These are phyloP conservation scores for Dothiorella sarmentorum DNA, from an alignment of 2,329 filamentous ascomycete genomes.

Conservation along the genomic window DNA sequence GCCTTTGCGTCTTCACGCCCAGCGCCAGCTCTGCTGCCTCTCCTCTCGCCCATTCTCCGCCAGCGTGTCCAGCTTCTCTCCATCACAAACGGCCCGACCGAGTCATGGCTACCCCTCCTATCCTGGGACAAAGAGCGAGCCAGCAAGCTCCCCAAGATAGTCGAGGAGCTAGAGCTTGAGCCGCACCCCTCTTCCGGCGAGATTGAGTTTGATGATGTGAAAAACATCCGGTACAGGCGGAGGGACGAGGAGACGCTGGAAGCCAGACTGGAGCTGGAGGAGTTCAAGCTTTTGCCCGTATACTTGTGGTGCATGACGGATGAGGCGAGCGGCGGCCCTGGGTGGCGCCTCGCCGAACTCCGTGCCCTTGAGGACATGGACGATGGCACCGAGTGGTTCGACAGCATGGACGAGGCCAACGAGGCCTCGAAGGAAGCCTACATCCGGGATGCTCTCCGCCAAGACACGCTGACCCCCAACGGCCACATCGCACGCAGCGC, in stretches of 20 bases:
- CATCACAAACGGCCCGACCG: conserved; percentile 42
- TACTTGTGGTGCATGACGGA: conserved; percentile 69
- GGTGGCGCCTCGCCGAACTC: conserved; percentile 72
- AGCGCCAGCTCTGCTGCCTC: conserved; percentile 58
- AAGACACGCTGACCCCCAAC: conserved; percentile 1
- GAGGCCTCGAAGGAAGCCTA: conserved; percentile 34
- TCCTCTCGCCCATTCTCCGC: conserved; percentile 61
- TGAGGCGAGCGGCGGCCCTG: conserved; percentile 56
- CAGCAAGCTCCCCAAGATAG: conserved; percentile 58
- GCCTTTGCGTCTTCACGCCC: conserved; percentile 58
- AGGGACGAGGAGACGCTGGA: conserved; percentile 74
- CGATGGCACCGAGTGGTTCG: conserved; percentile 57
- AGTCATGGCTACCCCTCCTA: conserved; percentile 70
- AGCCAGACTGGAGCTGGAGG: conserved; percentile 58
- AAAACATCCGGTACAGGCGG: conserved; percentile 61
- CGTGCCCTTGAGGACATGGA: conserved; percentile 54
- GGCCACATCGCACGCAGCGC: conserved; percentile 19
- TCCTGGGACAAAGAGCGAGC: conserved; percentile 62
- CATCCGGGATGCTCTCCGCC: conserved; percentile 5
- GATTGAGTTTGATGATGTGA: conserved; percentile 69
- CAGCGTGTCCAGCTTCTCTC: conserved; percentile 63
- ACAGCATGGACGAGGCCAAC: conserved; percentile 60
- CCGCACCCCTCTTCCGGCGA: conserved; percentile 80
- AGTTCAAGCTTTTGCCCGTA: conserved; percentile 61
- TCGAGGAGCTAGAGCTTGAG: conserved; percentile 62